Conservation (phyloP, 1,139 yeast genomes). For the Nakaseomyces glabratus region DNA sequence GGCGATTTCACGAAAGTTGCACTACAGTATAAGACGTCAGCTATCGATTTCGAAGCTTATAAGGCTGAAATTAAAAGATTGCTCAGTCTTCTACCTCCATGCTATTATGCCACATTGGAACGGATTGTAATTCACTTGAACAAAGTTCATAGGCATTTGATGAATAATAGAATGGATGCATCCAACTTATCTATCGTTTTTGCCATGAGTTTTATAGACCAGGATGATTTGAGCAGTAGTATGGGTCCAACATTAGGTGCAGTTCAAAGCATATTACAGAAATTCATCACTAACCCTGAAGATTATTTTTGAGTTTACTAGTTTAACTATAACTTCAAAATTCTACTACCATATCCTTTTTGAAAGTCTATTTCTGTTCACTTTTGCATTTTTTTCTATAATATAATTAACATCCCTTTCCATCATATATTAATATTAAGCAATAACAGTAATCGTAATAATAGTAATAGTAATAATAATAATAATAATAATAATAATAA, state of each 20-base stretch:
- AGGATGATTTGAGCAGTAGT: slow-evolving; percentile 34
- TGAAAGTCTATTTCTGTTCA: too few relatives aligned
- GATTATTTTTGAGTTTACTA: too few relatives aligned
- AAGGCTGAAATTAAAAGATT: slow-evolving; percentile 31
- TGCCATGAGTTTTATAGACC: slow-evolving; percentile 47
- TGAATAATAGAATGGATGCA: slow-evolving; percentile 67
- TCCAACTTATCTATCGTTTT: slow-evolving; percentile 74
- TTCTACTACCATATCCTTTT: not conserved
- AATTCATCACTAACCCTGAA: slow-evolving; percentile 32
- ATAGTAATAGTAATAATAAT: too few relatives aligned
- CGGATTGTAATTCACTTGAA: slow-evolving; percentile 62
- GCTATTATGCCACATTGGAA: slow-evolving; percentile 60
- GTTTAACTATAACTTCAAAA: too few relatives aligned
- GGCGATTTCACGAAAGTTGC: slow-evolving; percentile 40
- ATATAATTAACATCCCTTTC: too few relatives aligned
- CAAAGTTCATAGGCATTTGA: slow-evolving; percentile 49
- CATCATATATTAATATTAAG: too few relatives aligned
- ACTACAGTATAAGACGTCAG: slow-evolving; percentile 27
- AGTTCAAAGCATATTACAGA: slow-evolving; percentile 34
- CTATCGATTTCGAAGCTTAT: slow-evolving; percentile 17
- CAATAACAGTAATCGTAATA: too few relatives aligned
- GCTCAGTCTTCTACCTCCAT: slow-evolving; percentile 46
- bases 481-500: too few relatives aligned
- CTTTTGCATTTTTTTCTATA: too few relatives aligned
- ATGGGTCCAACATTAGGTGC: slow-evolving; percentile 39